Evolutionary conservation across 192 early-diverging fungal genomes (phyloP).

Genomic region (Paraglomus brasilianum): DNA sequence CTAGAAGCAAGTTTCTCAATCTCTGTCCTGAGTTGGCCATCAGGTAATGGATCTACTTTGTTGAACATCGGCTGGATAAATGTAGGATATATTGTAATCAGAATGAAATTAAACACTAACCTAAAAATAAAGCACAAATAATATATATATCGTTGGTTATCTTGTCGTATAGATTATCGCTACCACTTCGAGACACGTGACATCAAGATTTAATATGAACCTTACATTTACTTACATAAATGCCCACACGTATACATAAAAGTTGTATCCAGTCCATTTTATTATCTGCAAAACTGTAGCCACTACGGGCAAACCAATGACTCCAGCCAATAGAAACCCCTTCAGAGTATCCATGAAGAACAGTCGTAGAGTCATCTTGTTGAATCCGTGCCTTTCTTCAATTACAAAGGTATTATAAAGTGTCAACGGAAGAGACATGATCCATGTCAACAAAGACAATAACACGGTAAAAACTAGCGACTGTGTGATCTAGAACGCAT

Average conservation of each 20-base stretch:
- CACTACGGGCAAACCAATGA: slow-evolving; percentile 78
- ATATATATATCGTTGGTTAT: neutral
- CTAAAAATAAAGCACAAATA: slow-evolving; percentile 31
- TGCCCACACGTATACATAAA: slow-evolving; percentile 91
- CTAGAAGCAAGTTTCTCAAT: slow-evolving; percentile 82
- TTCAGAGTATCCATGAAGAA: slow-evolving; percentile 84
- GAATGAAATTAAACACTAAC: slow-evolving; percentile 66
- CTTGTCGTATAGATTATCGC: neutral
- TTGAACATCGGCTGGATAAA: slow-evolving; percentile 98
- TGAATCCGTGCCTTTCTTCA: slow-evolving; percentile 93
- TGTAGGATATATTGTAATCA: slow-evolving; percentile 87
- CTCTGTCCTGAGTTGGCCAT: slow-evolving; percentile 73
- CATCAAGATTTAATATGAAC: neutral
- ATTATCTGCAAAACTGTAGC: slow-evolving; percentile 83
- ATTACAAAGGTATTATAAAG: slow-evolving; percentile 94
- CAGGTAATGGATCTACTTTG: slow-evolving; percentile 83
- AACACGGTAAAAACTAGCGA: slow-evolving; percentile 75
- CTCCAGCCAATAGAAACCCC: slow-evolving; percentile 59
- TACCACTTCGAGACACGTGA: neutral
- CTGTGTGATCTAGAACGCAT: slow-evolving; percentile 65
- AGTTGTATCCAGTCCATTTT: slow-evolving; percentile 72
- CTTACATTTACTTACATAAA: slow-evolving; percentile 62
- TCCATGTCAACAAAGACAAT: slow-evolving; percentile 55
- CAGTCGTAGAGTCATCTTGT: slow-evolving; percentile 83
- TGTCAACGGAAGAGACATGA: slow-evolving; percentile 75